phyloP scores from a whole-genome alignment of 2,329 filamentous ascomycete species.

The Aspergillus udagawae region DNA sequence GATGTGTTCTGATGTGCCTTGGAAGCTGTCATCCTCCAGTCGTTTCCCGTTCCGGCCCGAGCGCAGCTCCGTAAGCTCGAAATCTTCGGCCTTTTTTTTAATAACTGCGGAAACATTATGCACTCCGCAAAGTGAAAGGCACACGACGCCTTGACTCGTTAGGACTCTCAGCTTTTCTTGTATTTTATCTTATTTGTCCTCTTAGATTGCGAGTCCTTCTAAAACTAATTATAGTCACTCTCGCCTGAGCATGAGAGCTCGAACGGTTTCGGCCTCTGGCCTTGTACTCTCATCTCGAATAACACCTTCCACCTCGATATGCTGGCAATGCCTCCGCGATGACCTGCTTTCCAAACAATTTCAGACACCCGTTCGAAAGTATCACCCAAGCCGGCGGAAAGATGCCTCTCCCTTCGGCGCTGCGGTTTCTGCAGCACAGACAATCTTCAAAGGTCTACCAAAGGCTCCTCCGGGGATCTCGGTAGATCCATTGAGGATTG shows the following conservation, averaged over 20 bases:
- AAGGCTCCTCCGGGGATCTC: slow-evolving; percentile 55
- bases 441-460: slow-evolving; percentile 42
- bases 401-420: slow-evolving; percentile 41
- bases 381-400: slow-evolving; percentile 38
- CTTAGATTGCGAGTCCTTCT: not conserved
- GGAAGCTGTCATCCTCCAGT: not conserved
- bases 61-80: slow-evolving; percentile 9
- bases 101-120: not conserved
- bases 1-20: not conserved
- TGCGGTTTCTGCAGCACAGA: slow-evolving; percentile 51
- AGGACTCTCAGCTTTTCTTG: not conserved
- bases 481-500: slow-evolving; percentile 81
- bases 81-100: slow-evolving; percentile 3
- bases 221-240: not conserved
- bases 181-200: not conserved
- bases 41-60: slow-evolving; percentile 20
- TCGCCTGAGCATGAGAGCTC: slow-evolving; percentile 36
- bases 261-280: slow-evolving; percentile 33
- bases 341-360: slow-evolving; percentile 25
- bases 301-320: slow-evolving; percentile 31
- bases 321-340: slow-evolving; percentile 39
- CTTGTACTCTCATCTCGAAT: slow-evolving; percentile 31
- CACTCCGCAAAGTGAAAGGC: not conserved
- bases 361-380: slow-evolving; percentile 32
- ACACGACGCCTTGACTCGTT: not conserved